Conservation (phyloP, 2,329 filamentous ascomycete genomes). For the Helotiales sp. region DNA sequence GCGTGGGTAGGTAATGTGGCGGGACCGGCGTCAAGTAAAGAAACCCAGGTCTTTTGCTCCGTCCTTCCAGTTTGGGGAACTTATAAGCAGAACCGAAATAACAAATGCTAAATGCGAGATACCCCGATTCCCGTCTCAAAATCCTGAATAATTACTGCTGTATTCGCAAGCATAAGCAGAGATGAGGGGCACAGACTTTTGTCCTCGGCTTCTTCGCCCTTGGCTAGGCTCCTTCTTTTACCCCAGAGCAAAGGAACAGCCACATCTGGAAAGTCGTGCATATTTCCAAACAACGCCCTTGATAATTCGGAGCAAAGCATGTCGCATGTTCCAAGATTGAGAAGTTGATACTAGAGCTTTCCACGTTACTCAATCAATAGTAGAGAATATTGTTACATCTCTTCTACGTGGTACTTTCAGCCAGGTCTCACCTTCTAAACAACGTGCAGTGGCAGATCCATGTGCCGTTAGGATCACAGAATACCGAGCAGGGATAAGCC, state of each 20-base stretch:
- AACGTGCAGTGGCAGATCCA: constrained; percentile 7
- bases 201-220: not conserved
- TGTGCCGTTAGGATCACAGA: constrained; percentile 24
- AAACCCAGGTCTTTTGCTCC: too few relatives aligned
- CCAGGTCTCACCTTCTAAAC: not conserved
- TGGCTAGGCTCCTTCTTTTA: not conserved
- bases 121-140: not conserved
- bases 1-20: constrained; percentile 3
- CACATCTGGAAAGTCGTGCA: constrained; percentile 23
- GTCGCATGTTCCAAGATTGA: constrained; percentile 2
- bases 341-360: not conserved
- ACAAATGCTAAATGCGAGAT: not conserved
- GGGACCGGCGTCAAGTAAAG: constrained; percentile 3
- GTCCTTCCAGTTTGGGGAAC: too few relatives aligned
- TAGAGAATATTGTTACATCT: too few relatives aligned
- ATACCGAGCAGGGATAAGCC: constrained; percentile 24
- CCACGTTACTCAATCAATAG: too few relatives aligned
- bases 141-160: not conserved
- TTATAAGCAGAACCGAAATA: too few relatives aligned
- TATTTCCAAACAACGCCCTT: constrained; percentile 24
- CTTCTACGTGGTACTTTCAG: too few relatives aligned
- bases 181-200: constrained; percentile 3
- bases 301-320: constrained; percentile 18
- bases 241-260: constrained; percentile 16
- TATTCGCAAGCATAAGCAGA: not conserved